Base-by-base conservation (phyloP, 2,329 filamentous ascomycete species). In the Colletotrichum echinochloae region DNA sequence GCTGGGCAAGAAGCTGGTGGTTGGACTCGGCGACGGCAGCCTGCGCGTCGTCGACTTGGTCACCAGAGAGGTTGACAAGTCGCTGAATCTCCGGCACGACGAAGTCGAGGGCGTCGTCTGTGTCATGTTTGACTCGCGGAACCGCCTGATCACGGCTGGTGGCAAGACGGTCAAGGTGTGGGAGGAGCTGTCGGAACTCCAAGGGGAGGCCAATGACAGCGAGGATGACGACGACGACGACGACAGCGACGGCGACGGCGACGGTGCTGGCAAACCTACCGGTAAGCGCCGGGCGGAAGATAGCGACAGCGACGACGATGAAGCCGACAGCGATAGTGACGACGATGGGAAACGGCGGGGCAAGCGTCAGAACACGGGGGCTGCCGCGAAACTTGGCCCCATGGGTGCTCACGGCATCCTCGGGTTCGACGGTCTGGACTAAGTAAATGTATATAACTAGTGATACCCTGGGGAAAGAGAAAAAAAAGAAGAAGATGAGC, bases 121-220 rank as follows among this genome's bases (percentile, higher is more conserved):
- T 0, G 81, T 99, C 0, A 92, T 87, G 1, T 97, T 98, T 73
- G 96, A 98, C 81, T 91, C 92, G 60, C 89, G 91, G 61, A 93
- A 94, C 55, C 88, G 96, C 55, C 89, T 99, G 85, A 94, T 99
- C 74, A 97, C 91, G 76, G 95, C 94, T 14, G 96, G 96, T 64
- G 96, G 96, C 0, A 88, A 88, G 75, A 90, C 90, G 0, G 88
- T 99, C 73, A 98, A 98, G 81, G 91, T 98, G 2, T 99, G 96
- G 96, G 90, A 96, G 92, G 90, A 96, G 78, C 88, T 91, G 71
- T 84, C 87, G n/a, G 84, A 84, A 67, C 79, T 85, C 3, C 85
- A 87, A 28, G 84, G 83, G 2, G 85, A 85, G 0, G 87, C 88
- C 0, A 86, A 85, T 1, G 85, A 82, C 0, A 82, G 81, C 0